Evolutionary conservation across 2,329 filamentous ascomycete species (phyloP).

Genomic region (Aspergillus ustus): DNA sequence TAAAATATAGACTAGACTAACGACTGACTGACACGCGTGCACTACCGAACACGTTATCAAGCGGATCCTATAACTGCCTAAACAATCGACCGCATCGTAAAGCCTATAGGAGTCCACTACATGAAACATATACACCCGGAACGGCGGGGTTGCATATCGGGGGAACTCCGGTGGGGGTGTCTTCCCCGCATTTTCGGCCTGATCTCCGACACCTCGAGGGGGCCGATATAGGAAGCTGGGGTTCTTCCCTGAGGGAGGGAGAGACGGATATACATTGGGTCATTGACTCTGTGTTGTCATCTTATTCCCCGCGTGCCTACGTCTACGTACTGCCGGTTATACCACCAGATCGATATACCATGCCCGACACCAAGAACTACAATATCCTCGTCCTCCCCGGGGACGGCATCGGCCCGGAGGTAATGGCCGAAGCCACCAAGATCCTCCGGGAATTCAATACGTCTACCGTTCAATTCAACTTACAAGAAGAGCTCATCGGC

Average conservation of each 20-base stretch:
- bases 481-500: slow-evolving; percentile 79
- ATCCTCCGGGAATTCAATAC: slow-evolving; percentile 74
- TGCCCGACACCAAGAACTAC: background rate
- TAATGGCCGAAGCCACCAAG: slow-evolving; percentile 57
- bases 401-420: slow-evolving; percentile 19
- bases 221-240: background rate
- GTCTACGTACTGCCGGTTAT: background rate
- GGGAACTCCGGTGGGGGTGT: background rate
- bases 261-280: background rate
- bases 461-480: slow-evolving; percentile 37
- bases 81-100: background rate
- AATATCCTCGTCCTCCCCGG: slow-evolving; percentile 17
- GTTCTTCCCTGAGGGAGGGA: background rate
- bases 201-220: background rate
- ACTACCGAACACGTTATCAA: no score
- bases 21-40: no score
- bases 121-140: background rate
- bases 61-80: background rate
- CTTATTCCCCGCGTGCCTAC: background rate
- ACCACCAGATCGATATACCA: background rate
- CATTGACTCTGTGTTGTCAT: background rate
- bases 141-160: background rate
- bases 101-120: background rate
- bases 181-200: background rate
- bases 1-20: no score